Conservation (phyloP, 2,329 filamentous ascomycete genomes). For the Fusarium sp. region DNA sequence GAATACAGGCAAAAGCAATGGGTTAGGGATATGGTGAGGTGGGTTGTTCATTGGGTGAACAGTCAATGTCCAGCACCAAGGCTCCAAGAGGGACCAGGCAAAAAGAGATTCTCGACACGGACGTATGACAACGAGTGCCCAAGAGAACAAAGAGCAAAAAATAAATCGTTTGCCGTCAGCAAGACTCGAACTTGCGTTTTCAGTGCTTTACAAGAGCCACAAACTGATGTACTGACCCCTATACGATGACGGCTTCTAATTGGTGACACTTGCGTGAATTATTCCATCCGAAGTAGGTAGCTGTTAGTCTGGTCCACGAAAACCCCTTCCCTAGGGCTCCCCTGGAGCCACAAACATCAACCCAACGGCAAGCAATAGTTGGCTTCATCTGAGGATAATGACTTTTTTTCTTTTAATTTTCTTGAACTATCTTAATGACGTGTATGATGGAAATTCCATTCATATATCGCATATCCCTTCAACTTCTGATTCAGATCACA, state of each 20-base stretch:
- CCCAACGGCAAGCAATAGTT: not conserved
- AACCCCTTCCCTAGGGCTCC: not conserved
- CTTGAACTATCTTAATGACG: rapidly evolving
- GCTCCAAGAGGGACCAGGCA: not conserved
- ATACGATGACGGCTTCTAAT: constrained; percentile 39
- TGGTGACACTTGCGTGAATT: not conserved
- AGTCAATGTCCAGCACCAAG: not conserved
- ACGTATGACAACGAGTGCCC: not conserved
- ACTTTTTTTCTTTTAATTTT: not conserved
- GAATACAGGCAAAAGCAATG: not conserved
- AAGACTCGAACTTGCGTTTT: constrained; percentile 43
- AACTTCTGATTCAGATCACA: not conserved
- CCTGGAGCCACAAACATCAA: not conserved
- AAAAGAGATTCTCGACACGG: not conserved
- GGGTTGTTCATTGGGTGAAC: no score
- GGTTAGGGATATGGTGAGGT: not conserved
- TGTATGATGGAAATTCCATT: no score
- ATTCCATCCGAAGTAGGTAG: not conserved
- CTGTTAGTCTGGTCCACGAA: no score
- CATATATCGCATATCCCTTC: not conserved
- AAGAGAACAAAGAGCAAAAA: constrained; percentile 7
- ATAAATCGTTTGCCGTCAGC: constrained; percentile 25
- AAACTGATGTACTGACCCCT: constrained; percentile 44
- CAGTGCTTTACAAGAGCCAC: constrained; percentile 33
- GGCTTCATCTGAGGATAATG: not conserved